Conservation (phyloP, 2,329 filamentous ascomycete species). For the Botrytis fragariae region DNA sequence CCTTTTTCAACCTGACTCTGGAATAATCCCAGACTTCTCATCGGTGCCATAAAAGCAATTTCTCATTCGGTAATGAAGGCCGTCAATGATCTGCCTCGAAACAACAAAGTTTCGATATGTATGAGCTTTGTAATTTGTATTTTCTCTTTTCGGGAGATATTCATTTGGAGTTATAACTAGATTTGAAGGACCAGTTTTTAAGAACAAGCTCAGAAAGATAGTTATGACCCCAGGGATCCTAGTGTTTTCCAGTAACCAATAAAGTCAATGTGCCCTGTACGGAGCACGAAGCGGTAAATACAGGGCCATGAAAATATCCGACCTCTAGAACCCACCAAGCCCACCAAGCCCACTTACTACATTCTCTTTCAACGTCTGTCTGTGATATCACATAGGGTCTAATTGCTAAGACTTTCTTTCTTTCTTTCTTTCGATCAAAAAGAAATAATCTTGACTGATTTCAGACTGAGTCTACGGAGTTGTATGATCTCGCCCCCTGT, state of each 20-base stretch:
- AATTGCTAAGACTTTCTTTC: background rate
- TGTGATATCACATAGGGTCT: background rate
- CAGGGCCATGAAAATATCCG: background rate
- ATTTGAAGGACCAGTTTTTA: background rate
- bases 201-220: slow-evolving; percentile 6
- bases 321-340: background rate
- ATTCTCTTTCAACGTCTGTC: slow-evolving; percentile 11
- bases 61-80: slow-evolving; percentile 8
- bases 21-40: background rate
- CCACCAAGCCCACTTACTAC: background rate
- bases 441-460: background rate
- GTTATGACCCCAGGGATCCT: background rate
- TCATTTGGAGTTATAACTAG: slow-evolving; percentile 8
- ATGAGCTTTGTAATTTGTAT: background rate
- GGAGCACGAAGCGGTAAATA: background rate
- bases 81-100: slow-evolving; percentile 14
- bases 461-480: slow-evolving; percentile 8
- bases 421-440: background rate
- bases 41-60: background rate
- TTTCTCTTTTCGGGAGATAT: background rate
- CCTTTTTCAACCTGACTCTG: background rate
- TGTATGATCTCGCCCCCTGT: background rate
- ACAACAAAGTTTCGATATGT: background rate
- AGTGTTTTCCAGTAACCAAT: background rate
- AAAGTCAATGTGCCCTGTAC: background rate